phyloP scores from a whole-genome alignment of 805 yeast genomes.

The Yarrowia divulgata region DNA sequence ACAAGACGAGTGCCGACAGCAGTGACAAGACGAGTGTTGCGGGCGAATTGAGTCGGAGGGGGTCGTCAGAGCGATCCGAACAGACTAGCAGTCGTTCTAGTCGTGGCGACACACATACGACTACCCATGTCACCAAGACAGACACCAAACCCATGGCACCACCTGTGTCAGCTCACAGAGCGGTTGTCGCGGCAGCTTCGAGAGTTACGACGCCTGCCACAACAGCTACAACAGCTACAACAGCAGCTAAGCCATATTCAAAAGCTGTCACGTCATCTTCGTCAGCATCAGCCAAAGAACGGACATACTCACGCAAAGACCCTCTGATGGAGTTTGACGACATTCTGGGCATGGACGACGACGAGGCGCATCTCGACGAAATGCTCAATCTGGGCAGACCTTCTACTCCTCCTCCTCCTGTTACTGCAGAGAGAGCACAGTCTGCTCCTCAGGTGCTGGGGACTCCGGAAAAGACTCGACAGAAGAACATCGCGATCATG shows the following conservation, averaged over 20 bases:
- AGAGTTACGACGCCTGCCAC: too few relatives aligned
- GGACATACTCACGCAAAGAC: not conserved
- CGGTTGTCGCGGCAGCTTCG: too few relatives aligned
- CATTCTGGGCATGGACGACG: not conserved
- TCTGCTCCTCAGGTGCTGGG: not conserved
- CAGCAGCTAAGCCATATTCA: not conserved
- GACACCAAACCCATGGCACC: not conserved
- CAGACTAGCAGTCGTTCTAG: too few relatives aligned
- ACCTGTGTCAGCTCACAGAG: too few relatives aligned
- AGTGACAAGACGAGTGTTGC: too few relatives aligned
- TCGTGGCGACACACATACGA: too few relatives aligned
- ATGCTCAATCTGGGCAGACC: constrained; percentile 1
- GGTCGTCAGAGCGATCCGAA: too few relatives aligned
- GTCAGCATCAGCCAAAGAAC: not conserved
- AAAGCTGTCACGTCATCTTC: not conserved
- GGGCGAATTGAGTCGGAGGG: too few relatives aligned
- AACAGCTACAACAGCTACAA: not conserved
- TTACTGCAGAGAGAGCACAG: not conserved
- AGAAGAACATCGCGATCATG: not conserved
- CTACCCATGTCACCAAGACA: too few relatives aligned
- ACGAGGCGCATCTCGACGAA: constrained; percentile 5
- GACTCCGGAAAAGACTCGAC: constrained; percentile 12
- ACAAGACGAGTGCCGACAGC: too few relatives aligned
- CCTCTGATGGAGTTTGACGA: constrained; percentile 19
- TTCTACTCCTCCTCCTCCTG: not conserved